These are phyloP conservation scores for Withania somnifera DNA, from an alignment of 305 asterid genomes.

Conservation along the genomic window DNA sequence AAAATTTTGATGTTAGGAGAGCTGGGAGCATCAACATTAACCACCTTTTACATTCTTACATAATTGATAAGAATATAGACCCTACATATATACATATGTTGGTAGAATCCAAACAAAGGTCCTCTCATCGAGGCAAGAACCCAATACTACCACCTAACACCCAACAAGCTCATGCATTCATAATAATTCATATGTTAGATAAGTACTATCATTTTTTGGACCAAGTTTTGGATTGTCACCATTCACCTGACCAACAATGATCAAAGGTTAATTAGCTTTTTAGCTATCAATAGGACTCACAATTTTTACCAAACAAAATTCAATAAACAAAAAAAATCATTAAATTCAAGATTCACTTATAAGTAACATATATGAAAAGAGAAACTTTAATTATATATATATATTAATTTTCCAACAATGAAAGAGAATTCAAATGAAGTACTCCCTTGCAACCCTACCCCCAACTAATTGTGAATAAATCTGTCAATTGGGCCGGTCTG, in stretches of 20 bases:
- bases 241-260: neutral
- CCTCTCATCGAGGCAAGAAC: neutral
- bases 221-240: constrained; percentile 1
- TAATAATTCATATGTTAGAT: constrained; percentile 10
- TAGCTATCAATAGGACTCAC: too few relatives aligned
- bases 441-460: too few relatives aligned
- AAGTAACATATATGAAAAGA: too few relatives aligned
- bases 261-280: neutral
- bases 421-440: too few relatives aligned
- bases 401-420: too few relatives aligned
- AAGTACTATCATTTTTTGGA: neutral
- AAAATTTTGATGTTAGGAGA: neutral
- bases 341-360: too few relatives aligned
- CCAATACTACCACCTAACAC: constrained; percentile 12
- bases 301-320: too few relatives aligned
- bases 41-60: neutral
- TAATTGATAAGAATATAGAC: constrained; percentile 8
- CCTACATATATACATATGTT: neutral
- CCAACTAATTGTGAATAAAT: too few relatives aligned
- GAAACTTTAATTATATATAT: too few relatives aligned
- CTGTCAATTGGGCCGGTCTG: too few relatives aligned
- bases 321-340: too few relatives aligned
- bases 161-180: constrained; percentile 16
- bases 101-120: constrained; percentile 11
- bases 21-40: neutral